These are phyloP conservation scores for Nitzschia sp. DNA, from an alignment of 108 stramenopile genomes.

Conservation along the genomic window DNA sequence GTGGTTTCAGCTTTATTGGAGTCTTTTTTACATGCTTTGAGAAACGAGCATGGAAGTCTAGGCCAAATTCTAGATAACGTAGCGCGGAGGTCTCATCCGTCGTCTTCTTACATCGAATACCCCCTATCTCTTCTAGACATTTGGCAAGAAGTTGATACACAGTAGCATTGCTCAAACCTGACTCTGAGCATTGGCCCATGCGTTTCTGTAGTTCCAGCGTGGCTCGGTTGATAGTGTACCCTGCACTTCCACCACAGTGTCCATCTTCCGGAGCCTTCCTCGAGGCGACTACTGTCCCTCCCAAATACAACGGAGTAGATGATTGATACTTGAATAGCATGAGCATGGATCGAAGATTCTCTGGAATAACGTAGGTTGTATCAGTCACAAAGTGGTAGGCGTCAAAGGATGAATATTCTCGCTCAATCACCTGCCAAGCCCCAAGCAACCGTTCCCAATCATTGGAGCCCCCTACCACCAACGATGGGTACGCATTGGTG, in stretches of 20 bases:
- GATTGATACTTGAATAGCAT: slow-evolving; percentile 6
- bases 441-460: slow-evolving; percentile 26
- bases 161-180: not conserved
- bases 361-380: slow-evolving; percentile 77
- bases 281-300: slow-evolving; percentile 13
- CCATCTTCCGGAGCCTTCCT: slow-evolving; percentile 44
- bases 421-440: slow-evolving; percentile 67
- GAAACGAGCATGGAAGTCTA: slow-evolving; percentile 17
- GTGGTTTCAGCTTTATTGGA: slow-evolving; percentile 5
- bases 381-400: slow-evolving; percentile 80
- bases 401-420: slow-evolving; percentile 54
- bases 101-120: slow-evolving; percentile 9
- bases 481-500: not conserved
- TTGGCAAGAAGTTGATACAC: slow-evolving; percentile 2
- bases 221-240: slow-evolving; percentile 76
- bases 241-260: slow-evolving; percentile 77
- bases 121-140: not conserved
- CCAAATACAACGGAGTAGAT: slow-evolving; percentile 7
- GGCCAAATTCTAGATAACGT: slow-evolving; percentile 19
- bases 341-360: slow-evolving; percentile 63
- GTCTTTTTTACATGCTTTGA: not conserved
- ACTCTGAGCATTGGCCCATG: not conserved
- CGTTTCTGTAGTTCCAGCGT: slow-evolving; percentile 47
- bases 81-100: slow-evolving; percentile 3
- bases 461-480: not conserved